Percentiles rank a stretch among this genome's conserved stretches.
Evolutionary conservation across 352 stramenopile genomes (phyloP).

Genomic region (Pythium inflatum): DNA sequence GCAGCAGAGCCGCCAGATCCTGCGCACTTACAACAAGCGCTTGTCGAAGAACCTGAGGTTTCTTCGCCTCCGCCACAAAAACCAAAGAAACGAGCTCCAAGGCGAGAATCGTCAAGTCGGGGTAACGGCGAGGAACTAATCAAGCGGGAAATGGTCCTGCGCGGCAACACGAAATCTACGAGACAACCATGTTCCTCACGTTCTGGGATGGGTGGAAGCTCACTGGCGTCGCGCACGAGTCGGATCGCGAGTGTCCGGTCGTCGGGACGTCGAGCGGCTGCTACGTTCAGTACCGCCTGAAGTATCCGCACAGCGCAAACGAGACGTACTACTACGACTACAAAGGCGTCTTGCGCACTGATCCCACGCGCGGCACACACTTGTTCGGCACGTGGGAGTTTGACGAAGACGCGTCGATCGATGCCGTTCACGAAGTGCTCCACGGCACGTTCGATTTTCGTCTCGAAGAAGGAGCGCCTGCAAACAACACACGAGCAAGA

Average conservation of each 20-base stretch:
- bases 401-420: neutral
- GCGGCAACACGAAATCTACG: constrained; percentile 18
- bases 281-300: constrained; percentile 5
- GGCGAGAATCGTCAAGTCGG: neutral
- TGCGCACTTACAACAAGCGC: neutral
- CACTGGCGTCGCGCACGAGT: constrained; percentile 6
- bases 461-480: neutral
- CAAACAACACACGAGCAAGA: neutral
- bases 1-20: neutral
- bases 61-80: neutral
- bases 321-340: constrained; percentile 21
- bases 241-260: constrained; percentile 6
- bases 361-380: neutral
- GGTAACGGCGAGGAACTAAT: no score
- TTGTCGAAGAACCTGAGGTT: no score
- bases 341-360: neutral
- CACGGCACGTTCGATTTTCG: constrained; percentile 13
- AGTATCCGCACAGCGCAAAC: constrained; percentile 1
- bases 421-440: constrained; percentile 5
- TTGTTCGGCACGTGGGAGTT: constrained; percentile 3
- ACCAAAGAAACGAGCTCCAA: neutral
- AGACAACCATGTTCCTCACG: constrained; percentile 14
- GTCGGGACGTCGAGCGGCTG: constrained; percentile 7
- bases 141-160: constrained; percentile 4
- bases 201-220: neutral